Conservation (phyloP, 129 eudicot species). For the Ambrosia trifida region DNA sequence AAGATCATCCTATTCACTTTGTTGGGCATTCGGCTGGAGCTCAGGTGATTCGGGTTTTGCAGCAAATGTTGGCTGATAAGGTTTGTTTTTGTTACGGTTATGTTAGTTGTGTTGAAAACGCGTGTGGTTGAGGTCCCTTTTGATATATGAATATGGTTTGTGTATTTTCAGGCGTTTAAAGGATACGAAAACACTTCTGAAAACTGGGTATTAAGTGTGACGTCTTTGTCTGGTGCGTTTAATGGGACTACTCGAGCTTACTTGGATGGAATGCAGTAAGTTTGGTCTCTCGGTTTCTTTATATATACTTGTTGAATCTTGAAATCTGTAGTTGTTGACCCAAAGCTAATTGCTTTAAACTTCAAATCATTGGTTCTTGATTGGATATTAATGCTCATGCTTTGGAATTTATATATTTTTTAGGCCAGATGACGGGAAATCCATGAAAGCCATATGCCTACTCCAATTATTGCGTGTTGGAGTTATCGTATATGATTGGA, state of each 20-base stretch:
- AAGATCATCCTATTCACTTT: slow-evolving; percentile 93
- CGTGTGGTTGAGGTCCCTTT: neutral
- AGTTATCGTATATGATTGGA: slow-evolving; percentile 85
- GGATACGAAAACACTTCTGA: slow-evolving; percentile 77
- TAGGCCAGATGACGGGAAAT: slow-evolving; percentile 85
- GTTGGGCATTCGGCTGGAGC: slow-evolving; percentile 99
- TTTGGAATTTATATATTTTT: neutral
- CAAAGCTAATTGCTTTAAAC: neutral
- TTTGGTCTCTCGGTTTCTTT: slow-evolving; percentile 15
- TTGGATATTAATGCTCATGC: slow-evolving; percentile 27
- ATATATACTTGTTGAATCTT: neutral
- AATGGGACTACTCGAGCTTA: slow-evolving; percentile 93
- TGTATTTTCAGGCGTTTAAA: slow-evolving; percentile 61
- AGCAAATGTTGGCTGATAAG: slow-evolving; percentile 97
- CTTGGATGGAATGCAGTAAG: slow-evolving; percentile 97
- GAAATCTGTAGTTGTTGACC: neutral
- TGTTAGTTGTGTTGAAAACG: neutral
- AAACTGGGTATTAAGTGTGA: slow-evolving; percentile 86
- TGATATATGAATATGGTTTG: slow-evolving; percentile 1
- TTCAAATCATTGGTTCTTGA: neutral
- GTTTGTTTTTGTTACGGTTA: slow-evolving; percentile 31
- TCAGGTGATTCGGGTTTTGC: slow-evolving; percentile 81
- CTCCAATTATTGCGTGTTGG: slow-evolving; percentile 79
- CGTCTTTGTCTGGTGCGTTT: slow-evolving; percentile 90
- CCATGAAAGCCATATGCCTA: slow-evolving; percentile 73